Percentiles rank a stretch among this genome's conserved stretches.
Evolutionary conservation across 225 moss, liverwort and hornwort species (phyloP).

Genomic region (Sphagnum tenellum): DNA sequence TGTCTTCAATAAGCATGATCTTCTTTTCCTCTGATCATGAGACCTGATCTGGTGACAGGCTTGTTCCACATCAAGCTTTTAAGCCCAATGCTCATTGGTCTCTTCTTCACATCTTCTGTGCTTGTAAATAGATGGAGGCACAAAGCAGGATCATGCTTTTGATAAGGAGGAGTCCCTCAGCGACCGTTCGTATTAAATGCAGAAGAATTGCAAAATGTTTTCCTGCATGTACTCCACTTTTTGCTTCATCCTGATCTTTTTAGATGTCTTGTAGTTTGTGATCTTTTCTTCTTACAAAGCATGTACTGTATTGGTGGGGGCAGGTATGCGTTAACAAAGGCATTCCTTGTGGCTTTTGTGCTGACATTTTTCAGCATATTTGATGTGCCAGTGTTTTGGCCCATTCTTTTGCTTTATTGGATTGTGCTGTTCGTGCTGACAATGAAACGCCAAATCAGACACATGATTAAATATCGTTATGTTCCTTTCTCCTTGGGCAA

Average conservation of each 20-base stretch:
- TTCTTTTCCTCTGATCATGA: no score
- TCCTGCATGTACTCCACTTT: background rate
- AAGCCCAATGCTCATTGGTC: no score
- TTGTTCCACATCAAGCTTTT: no score
- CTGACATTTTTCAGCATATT: slow-evolving; percentile 98
- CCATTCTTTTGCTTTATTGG: slow-evolving; percentile 95
- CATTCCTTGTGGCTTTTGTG: slow-evolving; percentile 84
- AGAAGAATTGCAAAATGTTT: background rate
- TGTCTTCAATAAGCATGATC: no score
- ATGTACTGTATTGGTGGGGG: background rate
- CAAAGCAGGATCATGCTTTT: no score
- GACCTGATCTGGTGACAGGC: no score
- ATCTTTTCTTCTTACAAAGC: background rate
- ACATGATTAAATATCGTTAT: slow-evolving; percentile 99
- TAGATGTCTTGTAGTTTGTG: slow-evolving; percentile 2
- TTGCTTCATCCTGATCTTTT: background rate
- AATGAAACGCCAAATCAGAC: slow-evolving; percentile 99
- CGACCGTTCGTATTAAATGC: no score
- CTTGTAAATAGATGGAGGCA: no score
- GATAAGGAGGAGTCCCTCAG: no score
- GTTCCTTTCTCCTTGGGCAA: slow-evolving; percentile 97
- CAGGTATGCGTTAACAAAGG: slow-evolving; percentile 99
- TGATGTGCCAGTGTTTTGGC: slow-evolving; percentile 99
- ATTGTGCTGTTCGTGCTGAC: slow-evolving; percentile 95
- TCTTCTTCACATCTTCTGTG: no score